Evolutionary conservation across 1,139 yeast genomes (phyloP).

Genomic region (Yamadazyma buinensis): DNA sequence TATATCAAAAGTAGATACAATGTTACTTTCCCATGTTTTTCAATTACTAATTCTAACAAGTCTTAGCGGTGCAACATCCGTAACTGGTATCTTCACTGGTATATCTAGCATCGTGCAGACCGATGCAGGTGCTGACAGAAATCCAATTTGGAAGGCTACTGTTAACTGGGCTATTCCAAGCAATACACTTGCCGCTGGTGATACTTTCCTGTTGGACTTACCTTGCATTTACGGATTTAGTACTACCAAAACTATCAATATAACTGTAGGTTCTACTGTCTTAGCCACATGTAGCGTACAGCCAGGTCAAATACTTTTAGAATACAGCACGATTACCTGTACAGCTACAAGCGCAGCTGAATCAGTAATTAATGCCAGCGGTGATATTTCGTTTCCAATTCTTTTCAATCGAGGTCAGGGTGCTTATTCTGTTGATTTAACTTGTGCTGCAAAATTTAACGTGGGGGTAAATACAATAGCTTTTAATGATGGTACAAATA

Average conservation of each 20-base stretch:
- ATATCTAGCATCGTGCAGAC: neutral
- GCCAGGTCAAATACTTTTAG: constrained; percentile 21
- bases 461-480: constrained; percentile 25
- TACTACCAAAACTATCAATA: constrained; percentile 13
- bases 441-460: constrained; percentile 17
- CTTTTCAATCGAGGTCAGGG: constrained; percentile 26
- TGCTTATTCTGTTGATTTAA: constrained; percentile 16
- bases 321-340: constrained; percentile 25
- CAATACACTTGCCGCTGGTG: constrained; percentile 21
- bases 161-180: constrained; percentile 24
- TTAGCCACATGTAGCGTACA: constrained; percentile 26
- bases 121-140: constrained; percentile 7
- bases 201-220: constrained; percentile 27
- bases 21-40: neutral
- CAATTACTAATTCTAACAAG: neutral
- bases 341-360: constrained; percentile 15
- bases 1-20: too few relatives aligned
- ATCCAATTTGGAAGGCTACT: constrained; percentile 23
- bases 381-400: constrained; percentile 24
- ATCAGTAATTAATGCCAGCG: constrained; percentile 15
- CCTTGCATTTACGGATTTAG: constrained; percentile 32
- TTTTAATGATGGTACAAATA: constrained; percentile 25
- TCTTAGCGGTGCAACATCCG: constrained; percentile 1
- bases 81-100: constrained; percentile 6
- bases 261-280: constrained; percentile 15